phyloP scores from a whole-genome alignment of 306 rosid genomes.

The Trifolium dubium region DNA sequence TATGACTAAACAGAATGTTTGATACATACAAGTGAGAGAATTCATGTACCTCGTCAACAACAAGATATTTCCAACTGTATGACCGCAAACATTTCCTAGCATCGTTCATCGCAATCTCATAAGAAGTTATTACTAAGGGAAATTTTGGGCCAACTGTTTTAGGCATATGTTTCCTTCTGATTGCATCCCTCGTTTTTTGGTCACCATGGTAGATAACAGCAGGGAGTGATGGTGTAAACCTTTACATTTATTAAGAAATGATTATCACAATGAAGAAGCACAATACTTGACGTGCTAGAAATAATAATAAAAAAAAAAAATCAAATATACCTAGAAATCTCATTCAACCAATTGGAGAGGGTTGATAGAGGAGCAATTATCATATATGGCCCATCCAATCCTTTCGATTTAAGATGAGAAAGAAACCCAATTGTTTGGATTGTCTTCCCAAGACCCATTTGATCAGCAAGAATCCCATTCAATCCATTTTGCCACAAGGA shows the following conservation, averaged over 20 bases:
- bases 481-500: conserved; percentile 99
- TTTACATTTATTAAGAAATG: conserved; percentile 33
- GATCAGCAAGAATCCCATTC: conserved; percentile 99
- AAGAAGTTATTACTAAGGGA: conserved; percentile 90
- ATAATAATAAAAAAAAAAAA: background rate
- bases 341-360: conserved; percentile 91
- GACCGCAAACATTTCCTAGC: conserved; percentile 57
- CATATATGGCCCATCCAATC: conserved; percentile 90
- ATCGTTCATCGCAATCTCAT: conserved; percentile 83
- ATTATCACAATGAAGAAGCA: conserved; percentile 27
- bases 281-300: conserved; percentile 12
- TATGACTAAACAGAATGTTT: conserved; percentile 17
- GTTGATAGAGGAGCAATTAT: conserved; percentile 94
- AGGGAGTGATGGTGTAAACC: conserved; percentile 79
- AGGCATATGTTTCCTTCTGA: conserved; percentile 84
- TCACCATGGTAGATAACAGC: conserved; percentile 78
- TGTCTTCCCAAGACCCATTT: conserved; percentile 99
- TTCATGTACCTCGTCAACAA: conserved; percentile 84
- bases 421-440: conserved; percentile 95
- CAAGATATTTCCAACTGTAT: conserved; percentile 91
- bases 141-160: conserved; percentile 71
- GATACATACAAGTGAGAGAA: conserved; percentile 1
- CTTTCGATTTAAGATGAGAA: conserved; percentile 82
- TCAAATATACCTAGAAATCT: conserved; percentile 78
- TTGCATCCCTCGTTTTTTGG: conserved; percentile 72